phyloP scores from a whole-genome alignment of 805 yeast genomes.

The Nakazawaea laoshanensis region DNA sequence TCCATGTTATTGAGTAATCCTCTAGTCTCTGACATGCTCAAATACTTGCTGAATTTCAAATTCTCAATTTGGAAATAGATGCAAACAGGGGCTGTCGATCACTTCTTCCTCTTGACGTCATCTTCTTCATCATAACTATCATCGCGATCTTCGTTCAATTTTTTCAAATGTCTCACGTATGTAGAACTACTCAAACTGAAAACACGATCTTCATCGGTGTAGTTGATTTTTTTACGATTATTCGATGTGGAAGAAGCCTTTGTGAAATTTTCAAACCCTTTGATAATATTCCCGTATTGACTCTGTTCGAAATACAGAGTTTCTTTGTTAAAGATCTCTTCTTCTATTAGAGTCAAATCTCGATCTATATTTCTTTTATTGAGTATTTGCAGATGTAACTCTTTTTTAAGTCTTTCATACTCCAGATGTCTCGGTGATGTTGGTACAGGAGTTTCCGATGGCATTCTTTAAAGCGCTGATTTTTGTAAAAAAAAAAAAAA shows the following conservation, averaged over 20 bases:
- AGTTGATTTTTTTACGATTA: conserved; percentile 36
- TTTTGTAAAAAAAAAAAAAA: conserved; percentile 1
- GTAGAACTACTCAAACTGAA: conserved; percentile 71
- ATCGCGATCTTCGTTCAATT: conserved; percentile 28
- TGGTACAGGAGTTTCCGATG: conserved; percentile 10
- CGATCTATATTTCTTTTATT: conserved; percentile 60
- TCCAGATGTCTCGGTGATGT: conserved; percentile 28
- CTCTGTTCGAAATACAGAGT: conserved; percentile 66
- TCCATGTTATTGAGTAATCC: too few relatives aligned
- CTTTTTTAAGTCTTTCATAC: conserved; percentile 59
- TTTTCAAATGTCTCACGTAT: conserved; percentile 54
- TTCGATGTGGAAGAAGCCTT: conserved; percentile 31
- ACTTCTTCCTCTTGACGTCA: neutral
- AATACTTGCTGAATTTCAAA: neutral
- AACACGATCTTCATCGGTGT: conserved; percentile 70
- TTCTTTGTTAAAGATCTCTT: conserved; percentile 71
- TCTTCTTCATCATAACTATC: conserved; percentile 14
- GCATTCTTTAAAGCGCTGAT: conserved; percentile 5
- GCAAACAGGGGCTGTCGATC: neutral
- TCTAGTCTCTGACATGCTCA: too few relatives aligned
- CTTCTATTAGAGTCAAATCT: conserved; percentile 58
- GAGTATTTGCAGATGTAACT: conserved; percentile 53
- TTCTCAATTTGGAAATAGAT: neutral
- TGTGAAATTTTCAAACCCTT: conserved; percentile 80
- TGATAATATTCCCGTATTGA: conserved; percentile 71